Conservation (phyloP, 106 monocot species). For the Phalaenopsis aphrodite region DNA sequence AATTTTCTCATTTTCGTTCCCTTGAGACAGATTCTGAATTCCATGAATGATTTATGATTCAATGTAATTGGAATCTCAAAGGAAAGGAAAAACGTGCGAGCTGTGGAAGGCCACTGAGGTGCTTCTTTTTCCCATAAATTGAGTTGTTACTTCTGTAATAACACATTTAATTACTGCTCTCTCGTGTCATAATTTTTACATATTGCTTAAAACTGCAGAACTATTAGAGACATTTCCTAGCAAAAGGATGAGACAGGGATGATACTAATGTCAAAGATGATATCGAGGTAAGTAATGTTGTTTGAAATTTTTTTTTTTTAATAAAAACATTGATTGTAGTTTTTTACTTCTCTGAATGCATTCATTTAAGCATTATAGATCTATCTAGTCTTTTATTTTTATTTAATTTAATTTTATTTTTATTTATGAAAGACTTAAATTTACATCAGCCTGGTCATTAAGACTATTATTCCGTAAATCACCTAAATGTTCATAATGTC, state of each 20-base stretch:
- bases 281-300: slow-evolving; percentile 19
- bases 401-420: too few relatives aligned
- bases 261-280: slow-evolving; percentile 41
- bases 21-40: slow-evolving; percentile 61
- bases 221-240: slow-evolving; percentile 54
- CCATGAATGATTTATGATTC: slow-evolving; percentile 88
- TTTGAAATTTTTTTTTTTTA: too few relatives aligned
- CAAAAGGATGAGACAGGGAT: slow-evolving; percentile 53
- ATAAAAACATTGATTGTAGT: not conserved
- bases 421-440: not conserved
- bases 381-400: not conserved
- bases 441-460: not conserved
- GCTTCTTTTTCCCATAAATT: slow-evolving; percentile 2
- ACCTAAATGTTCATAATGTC: not conserved
- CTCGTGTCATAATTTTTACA: too few relatives aligned
- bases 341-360: not conserved
- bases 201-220: too few relatives aligned
- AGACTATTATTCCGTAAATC: not conserved
- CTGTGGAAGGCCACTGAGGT: slow-evolving; percentile 92
- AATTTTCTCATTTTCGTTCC: not conserved
- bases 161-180: too few relatives aligned
- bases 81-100: slow-evolving; percentile 67
- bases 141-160: not conserved
- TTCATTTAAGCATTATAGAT: not conserved
- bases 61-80: slow-evolving; percentile 82